Conservation (phyloP, 495 filamentous ascomycete species). For the Hypomontagnella submonticulosa region DNA sequence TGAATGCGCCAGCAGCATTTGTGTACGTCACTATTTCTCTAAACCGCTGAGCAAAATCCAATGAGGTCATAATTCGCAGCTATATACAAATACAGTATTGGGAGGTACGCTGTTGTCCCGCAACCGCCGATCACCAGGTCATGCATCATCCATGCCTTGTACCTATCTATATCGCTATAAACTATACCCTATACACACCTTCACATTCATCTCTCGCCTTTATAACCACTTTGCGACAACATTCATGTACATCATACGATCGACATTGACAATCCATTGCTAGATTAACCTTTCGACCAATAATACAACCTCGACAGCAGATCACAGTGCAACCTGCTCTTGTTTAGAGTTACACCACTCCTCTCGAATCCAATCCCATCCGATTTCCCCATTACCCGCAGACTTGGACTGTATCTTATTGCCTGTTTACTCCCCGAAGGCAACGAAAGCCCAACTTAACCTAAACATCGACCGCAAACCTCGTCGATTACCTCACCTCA, state of each 20-base stretch:
- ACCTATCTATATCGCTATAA: background rate
- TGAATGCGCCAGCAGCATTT: conserved; percentile 1
- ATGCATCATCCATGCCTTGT: conserved; percentile 1
- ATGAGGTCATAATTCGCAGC: conserved; percentile 42
- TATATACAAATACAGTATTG: conserved; percentile 6
- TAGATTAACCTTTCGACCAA: conserved; percentile 10
- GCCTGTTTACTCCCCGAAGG: conserved; percentile 14
- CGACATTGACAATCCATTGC: conserved; percentile 24
- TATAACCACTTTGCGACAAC: conserved; percentile 14
- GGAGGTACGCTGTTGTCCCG: conserved; percentile 25
- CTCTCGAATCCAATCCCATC: conserved; percentile 30
- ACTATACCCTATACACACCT: background rate
- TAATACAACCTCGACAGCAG: conserved; percentile 18
- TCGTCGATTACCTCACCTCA: conserved; percentile 7
- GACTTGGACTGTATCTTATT: background rate
- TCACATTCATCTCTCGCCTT: background rate
- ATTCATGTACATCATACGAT: conserved; percentile 38
- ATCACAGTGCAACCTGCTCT: conserved; percentile 13
- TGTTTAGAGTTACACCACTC: conserved; percentile 11
- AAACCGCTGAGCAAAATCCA: conserved; percentile 18
- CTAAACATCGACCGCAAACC: conserved; percentile 15
- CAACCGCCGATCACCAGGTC: conserved; percentile 40
- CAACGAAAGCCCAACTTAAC: conserved; percentile 22
- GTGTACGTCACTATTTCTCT: conserved; percentile 33
- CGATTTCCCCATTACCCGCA: background rate